Conservation (phyloP, 768 basidiomycete genomes). For the Macrolepiota dolichaula region DNA sequence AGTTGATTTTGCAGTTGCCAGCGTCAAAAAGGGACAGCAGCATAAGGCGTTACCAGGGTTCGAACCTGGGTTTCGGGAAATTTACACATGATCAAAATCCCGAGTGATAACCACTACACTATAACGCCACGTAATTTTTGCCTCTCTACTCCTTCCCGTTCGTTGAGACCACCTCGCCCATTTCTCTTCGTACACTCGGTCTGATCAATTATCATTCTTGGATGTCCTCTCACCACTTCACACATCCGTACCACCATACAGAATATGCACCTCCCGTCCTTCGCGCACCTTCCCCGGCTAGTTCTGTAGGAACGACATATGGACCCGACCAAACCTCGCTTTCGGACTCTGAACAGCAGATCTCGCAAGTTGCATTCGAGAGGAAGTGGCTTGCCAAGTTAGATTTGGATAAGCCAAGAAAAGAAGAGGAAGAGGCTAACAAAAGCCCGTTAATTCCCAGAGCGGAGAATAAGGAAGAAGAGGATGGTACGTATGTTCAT, state of each 20-base stretch:
- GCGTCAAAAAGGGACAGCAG: too few species aligned
- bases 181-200: not conserved
- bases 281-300: slow-evolving; percentile 48
- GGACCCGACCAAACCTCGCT: slow-evolving; percentile 42
- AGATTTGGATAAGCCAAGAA: slow-evolving; percentile 30
- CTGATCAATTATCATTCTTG: not conserved
- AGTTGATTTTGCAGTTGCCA: too few species aligned
- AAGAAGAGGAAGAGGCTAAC: slow-evolving; percentile 39
- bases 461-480: slow-evolving; percentile 21
- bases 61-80: slow-evolving; percentile 20
- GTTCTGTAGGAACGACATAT: slow-evolving; percentile 47
- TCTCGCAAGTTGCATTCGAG: slow-evolving; percentile 38
- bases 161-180: not conserved
- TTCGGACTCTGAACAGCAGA: slow-evolving; percentile 39
- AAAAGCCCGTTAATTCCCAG: slow-evolving; percentile 32
- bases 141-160: not conserved
- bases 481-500: slow-evolving; percentile 29
- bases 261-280: slow-evolving; percentile 48
- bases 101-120: slow-evolving; percentile 21
- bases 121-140: slow-evolving; percentile 11
- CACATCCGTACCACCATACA: slow-evolving; percentile 26
- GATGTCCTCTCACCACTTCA: slow-evolving; percentile 6
- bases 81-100: slow-evolving; percentile 14
- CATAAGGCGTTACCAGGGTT: slow-evolving; percentile 17
- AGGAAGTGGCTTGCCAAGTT: slow-evolving; percentile 38